phyloP scores from a whole-genome alignment of 805 yeast genomes.

The Scheffersomyces stipitis region DNA sequence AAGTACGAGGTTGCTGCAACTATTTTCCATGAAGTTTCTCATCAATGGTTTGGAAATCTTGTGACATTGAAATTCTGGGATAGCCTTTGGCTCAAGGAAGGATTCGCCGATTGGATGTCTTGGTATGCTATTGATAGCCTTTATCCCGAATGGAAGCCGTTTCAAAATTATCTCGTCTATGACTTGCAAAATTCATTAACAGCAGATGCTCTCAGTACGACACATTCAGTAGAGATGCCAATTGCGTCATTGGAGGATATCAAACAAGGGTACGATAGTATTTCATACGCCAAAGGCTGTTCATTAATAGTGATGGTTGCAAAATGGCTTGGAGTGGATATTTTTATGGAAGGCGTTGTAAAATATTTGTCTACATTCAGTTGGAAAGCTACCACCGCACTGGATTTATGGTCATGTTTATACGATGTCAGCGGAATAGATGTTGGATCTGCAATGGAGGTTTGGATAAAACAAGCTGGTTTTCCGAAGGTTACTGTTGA shows the following conservation, averaged over 20 bases:
- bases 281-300: slow-evolving; percentile 2
- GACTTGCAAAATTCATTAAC: neutral
- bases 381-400: slow-evolving; percentile 19
- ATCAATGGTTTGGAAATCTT: slow-evolving; percentile 5
- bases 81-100: slow-evolving; percentile 3
- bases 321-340: slow-evolving; percentile 3
- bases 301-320: slow-evolving; percentile 1
- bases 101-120: slow-evolving; percentile 3
- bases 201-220: neutral
- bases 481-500: slow-evolving; percentile 14
- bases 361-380: neutral
- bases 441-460: slow-evolving; percentile 18
- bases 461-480: slow-evolving; percentile 20
- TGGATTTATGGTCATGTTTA: slow-evolving; percentile 19
- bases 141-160: slow-evolving; percentile 2
- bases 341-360: neutral
- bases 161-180: neutral
- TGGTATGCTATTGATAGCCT: slow-evolving; percentile 1
- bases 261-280: slow-evolving; percentile 1
- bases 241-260: neutral
- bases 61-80: slow-evolving; percentile 3
- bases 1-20: slow-evolving; percentile 1
- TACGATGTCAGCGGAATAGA: slow-evolving; percentile 17
- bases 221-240: slow-evolving; percentile 1
- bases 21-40: slow-evolving; percentile 3